A percentile compares a stretch with the other conserved stretches of the same genome.
Conservation (phyloP, 352 stramenopile species). For the Peronosclerospora sorghi region DNA sequence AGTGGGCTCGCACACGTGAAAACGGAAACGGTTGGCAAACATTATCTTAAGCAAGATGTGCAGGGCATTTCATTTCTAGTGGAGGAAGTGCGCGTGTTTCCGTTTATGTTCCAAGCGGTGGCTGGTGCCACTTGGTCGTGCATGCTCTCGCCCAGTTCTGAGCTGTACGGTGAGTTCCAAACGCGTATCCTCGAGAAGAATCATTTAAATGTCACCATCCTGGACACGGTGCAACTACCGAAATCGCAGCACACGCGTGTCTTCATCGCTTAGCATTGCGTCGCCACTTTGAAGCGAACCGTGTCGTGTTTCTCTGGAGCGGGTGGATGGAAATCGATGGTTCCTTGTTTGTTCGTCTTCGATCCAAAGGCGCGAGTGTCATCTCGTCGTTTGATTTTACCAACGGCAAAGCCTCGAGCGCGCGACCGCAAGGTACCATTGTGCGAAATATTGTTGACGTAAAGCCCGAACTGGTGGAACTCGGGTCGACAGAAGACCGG, state of each 20-base stretch:
- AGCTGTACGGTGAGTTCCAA: background rate
- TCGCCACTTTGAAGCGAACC: constrained; percentile 15
- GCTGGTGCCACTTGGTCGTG: constrained; percentile 5
- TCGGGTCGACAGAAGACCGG: constrained; percentile 11
- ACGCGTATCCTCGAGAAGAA: constrained; percentile 6
- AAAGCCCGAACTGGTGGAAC: constrained; percentile 12
- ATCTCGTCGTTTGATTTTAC: constrained; percentile 17
- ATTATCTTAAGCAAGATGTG: constrained; percentile 9
- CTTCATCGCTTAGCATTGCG: constrained; percentile 12
- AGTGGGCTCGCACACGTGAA: constrained; percentile 8
- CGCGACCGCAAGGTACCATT: constrained; percentile 9
- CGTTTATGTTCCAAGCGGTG: constrained; percentile 17
- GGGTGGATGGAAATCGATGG: constrained; percentile 20
- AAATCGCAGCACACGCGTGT: constrained; percentile 8
- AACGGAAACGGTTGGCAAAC: constrained; percentile 7
- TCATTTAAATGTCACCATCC: constrained; percentile 14
- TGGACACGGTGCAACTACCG: constrained; percentile 13
- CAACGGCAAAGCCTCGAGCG: constrained; percentile 1
- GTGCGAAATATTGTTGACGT: constrained; percentile 15
- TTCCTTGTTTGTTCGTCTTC: constrained; percentile 15
- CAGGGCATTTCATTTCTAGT: constrained; percentile 16
- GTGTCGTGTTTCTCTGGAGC: constrained; percentile 23
- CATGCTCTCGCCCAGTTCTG: constrained; percentile 13
- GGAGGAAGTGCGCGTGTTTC: constrained; percentile 17
- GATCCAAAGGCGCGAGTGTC: constrained; percentile 21